phyloP scores from a whole-genome alignment of 352 stramenopile genomes.

The Phytopythium litorale region DNA sequence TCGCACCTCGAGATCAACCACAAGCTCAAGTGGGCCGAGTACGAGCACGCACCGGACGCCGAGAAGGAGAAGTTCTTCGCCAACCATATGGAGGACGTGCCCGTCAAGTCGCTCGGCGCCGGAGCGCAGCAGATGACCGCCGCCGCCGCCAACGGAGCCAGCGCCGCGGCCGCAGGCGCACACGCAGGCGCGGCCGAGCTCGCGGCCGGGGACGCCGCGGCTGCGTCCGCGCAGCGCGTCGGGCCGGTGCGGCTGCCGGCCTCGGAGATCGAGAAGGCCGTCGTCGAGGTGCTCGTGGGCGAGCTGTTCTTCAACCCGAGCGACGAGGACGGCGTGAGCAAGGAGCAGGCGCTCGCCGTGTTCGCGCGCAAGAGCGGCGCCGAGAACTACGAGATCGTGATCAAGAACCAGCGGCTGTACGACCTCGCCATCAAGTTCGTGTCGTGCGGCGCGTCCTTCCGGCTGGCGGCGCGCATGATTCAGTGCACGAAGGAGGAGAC shows the following conservation, averaged over 20 bases:
- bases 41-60: slow-evolving; percentile 41
- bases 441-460: slow-evolving; percentile 49
- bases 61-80: slow-evolving; percentile 62
- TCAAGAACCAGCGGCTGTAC: slow-evolving; percentile 65
- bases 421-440: slow-evolving; percentile 66
- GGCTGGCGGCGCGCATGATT: slow-evolving; percentile 47
- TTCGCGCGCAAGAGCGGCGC: slow-evolving; percentile 33
- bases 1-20: slow-evolving; percentile 72
- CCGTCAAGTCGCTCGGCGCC: slow-evolving; percentile 23
- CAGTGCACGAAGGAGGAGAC: slow-evolving; percentile 60
- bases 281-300: slow-evolving; percentile 52
- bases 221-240: slow-evolving; percentile 13
- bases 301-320: slow-evolving; percentile 46
- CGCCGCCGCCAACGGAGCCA: slow-evolving; percentile 1
- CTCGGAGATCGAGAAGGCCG: slow-evolving; percentile 50
- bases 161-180: neutral
- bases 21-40: slow-evolving; percentile 56
- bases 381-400: slow-evolving; percentile 47
- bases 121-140: slow-evolving; percentile 23
- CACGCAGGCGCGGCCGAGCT: neutral
- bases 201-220: neutral
- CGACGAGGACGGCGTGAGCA: slow-evolving; percentile 36
- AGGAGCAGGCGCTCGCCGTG: slow-evolving; percentile 37
- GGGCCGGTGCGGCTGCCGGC: slow-evolving; percentile 39
- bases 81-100: slow-evolving; percentile 26